phyloP scores from a whole-genome alignment of 805 yeast species.

The Kluyveromyces aestuarii region DNA sequence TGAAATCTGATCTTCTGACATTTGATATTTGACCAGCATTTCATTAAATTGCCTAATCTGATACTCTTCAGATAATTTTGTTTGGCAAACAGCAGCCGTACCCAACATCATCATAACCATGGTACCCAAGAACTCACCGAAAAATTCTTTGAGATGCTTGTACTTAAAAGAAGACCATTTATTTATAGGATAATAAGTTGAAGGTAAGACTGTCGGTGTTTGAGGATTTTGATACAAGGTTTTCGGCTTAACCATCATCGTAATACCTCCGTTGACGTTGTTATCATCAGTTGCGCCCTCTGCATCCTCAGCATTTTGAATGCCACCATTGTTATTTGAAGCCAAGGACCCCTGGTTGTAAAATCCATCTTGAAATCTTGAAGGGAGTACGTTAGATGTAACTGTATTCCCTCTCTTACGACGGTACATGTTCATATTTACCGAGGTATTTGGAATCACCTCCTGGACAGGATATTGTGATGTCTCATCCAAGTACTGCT shows the following conservation, averaged over 20 bases:
- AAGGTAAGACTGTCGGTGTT: constrained; percentile 30
- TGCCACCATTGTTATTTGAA: background rate
- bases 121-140: constrained; percentile 47
- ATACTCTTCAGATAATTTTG: constrained; percentile 25
- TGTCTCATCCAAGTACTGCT: constrained; percentile 14
- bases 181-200: constrained; percentile 29
- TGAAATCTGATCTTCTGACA: constrained; percentile 2
- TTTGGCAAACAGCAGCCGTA: constrained; percentile 41
- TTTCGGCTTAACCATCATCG: constrained; percentile 29
- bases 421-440: constrained; percentile 7
- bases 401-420: constrained; percentile 15
- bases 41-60: constrained; percentile 12
- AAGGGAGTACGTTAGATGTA: constrained; percentile 12
- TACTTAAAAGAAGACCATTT: constrained; percentile 30
- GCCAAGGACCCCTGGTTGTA: background rate
- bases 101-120: constrained; percentile 38
- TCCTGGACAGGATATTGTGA: constrained; percentile 22
- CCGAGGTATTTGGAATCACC: constrained; percentile 25
- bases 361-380: background rate
- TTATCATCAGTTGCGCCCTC: constrained; percentile 2
- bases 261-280: constrained; percentile 11
- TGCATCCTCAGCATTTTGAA: constrained; percentile 4
- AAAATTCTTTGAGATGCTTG: constrained; percentile 33
- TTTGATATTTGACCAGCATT: constrained; percentile 6
- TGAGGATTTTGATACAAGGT: constrained; percentile 31